A percentile compares a stretch with the other conserved stretches of the same genome.
These are phyloP conservation scores for Malassezia dermatis DNA, from an alignment of 1,284 basidiomycete species.

Conservation along the genomic window DNA sequence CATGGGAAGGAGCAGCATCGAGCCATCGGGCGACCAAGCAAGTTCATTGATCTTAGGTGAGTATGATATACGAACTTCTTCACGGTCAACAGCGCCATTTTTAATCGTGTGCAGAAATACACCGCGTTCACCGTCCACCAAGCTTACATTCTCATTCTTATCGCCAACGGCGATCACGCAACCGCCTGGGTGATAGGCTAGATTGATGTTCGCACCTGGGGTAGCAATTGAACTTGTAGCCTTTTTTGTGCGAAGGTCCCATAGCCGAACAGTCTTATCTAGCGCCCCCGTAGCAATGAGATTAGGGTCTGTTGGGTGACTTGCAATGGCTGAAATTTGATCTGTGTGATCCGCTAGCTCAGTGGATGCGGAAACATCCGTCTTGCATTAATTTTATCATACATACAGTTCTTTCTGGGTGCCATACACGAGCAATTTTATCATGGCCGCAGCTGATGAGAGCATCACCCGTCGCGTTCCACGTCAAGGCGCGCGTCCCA, in stretches of 20 bases:
- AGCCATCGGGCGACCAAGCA: constrained; percentile 29
- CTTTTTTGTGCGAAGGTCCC: constrained; percentile 26
- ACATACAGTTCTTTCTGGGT: constrained; percentile 27
- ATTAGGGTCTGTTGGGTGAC: constrained; percentile 33
- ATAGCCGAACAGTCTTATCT: constrained; percentile 36
- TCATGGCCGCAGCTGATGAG: constrained; percentile 32
- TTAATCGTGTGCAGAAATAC: constrained; percentile 22
- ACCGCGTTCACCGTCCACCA: constrained; percentile 23
- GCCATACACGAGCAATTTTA: constrained; percentile 30
- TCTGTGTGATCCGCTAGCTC: constrained; percentile 38
- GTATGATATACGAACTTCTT: background rate
- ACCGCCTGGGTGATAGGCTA: constrained; percentile 32
- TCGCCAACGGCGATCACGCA: constrained; percentile 35
- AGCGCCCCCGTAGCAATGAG: constrained; percentile 28
- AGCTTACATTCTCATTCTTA: constrained; percentile 32
- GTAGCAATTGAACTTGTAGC: constrained; percentile 13
- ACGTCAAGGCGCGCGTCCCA: constrained; percentile 29
- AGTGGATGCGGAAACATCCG: constrained; percentile 28
- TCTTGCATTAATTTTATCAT: background rate
- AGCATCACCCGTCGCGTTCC: constrained; percentile 33
- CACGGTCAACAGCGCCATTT: constrained; percentile 5
- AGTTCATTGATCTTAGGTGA: constrained; percentile 36
- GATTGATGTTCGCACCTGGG: constrained; percentile 34
- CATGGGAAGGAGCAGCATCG: constrained; percentile 29
- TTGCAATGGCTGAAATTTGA: constrained; percentile 34